A percentile compares a stretch with the other conserved stretches of the same genome.
phyloP scores from a whole-genome alignment of 257 asterid species.

The Ligustrum vulgare region DNA sequence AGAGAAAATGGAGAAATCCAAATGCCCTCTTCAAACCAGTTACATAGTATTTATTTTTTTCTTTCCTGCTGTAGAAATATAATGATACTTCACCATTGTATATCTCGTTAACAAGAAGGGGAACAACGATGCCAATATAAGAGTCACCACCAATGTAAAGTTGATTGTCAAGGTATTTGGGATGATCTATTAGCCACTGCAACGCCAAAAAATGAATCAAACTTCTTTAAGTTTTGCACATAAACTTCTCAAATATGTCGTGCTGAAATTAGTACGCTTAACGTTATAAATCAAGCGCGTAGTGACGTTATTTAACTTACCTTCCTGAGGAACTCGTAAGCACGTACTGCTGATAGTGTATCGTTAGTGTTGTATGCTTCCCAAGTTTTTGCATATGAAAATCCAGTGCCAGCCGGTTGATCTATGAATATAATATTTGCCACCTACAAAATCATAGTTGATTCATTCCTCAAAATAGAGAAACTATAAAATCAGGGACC shows the following conservation, averaged over 20 bases:
- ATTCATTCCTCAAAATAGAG: neutral
- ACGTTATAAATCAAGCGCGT: neutral
- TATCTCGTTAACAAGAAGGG: slow-evolving; percentile 23
- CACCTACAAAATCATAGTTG: slow-evolving; percentile 16
- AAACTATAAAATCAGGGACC: neutral
- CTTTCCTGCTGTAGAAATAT: neutral
- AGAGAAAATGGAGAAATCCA: neutral
- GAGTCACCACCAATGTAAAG: slow-evolving; percentile 37
- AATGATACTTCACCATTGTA: slow-evolving; percentile 17
- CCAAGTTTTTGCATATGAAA: slow-evolving; percentile 32
- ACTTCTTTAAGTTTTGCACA: neutral
- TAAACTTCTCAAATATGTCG: neutral
- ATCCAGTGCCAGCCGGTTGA: slow-evolving; percentile 42
- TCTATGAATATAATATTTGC: slow-evolving; percentile 36
- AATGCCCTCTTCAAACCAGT: no score
- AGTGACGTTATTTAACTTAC: slow-evolving; percentile 3
- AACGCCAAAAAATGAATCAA: neutral
- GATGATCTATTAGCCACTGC: slow-evolving; percentile 44
- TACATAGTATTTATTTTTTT: no score
- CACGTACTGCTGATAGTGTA: slow-evolving; percentile 10
- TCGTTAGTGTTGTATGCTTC: slow-evolving; percentile 25
- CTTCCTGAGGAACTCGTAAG: slow-evolving; percentile 31
- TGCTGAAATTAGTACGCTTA: neutral
- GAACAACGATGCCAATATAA: slow-evolving; percentile 27
- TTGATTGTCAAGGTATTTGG: slow-evolving; percentile 32